These are phyloP conservation scores for Zasmidium angulare DNA, from an alignment of 2,329 filamentous ascomycete species.

Conservation along the genomic window DNA sequence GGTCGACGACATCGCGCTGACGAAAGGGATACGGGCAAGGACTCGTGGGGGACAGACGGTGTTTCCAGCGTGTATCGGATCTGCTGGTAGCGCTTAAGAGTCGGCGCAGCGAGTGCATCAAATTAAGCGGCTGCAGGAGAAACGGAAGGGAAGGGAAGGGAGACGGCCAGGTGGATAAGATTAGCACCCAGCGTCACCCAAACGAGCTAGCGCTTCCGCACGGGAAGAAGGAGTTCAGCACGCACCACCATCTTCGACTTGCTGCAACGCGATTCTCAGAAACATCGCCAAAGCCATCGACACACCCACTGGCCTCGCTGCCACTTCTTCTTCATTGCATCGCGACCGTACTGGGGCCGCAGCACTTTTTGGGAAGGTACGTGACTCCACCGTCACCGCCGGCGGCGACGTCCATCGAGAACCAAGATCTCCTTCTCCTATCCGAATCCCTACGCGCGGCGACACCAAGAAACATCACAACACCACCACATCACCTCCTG, in stretches of 20 bases:
- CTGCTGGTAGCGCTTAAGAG: neutral
- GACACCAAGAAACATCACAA: neutral
- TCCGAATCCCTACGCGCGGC: conserved; percentile 1
- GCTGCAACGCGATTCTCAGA: neutral
- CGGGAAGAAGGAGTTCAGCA: neutral
- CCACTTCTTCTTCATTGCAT: neutral
- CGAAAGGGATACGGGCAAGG: neutral
- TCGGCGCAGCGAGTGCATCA: neutral
- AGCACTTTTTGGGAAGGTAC: neutral
- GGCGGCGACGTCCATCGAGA: neutral
- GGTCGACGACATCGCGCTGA: neutral
- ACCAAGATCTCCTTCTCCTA: neutral
- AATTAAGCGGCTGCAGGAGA: neutral
- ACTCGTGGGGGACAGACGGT: neutral
- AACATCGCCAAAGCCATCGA: neutral
- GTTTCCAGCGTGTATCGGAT: neutral
- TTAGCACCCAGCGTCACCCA: neutral
- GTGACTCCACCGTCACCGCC: neutral
- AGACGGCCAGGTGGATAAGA: neutral
- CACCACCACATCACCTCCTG: neutral
- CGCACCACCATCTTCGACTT: neutral
- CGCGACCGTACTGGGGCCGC: neutral
- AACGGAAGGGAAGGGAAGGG: neutral
- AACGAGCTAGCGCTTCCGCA: neutral
- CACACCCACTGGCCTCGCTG: neutral